A percentile compares a stretch with the other conserved stretches of the same genome.
phyloP scores from a whole-genome alignment of 1,284 basidiomycete species.

The Inonotus obliquus region DNA sequence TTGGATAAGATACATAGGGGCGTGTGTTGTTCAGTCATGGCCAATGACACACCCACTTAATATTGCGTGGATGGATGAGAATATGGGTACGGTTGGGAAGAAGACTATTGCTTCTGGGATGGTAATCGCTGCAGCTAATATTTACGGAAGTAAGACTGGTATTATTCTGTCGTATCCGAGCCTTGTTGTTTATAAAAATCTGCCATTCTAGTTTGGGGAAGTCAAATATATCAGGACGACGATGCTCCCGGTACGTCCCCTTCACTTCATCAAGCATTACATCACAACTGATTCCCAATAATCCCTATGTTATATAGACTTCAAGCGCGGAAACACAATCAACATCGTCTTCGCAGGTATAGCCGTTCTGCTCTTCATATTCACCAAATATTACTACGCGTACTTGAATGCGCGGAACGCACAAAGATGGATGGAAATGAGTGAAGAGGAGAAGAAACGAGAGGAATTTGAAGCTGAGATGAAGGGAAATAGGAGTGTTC shows the following conservation, averaged over 20 bases:
- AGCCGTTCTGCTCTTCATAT: slow-evolving; percentile 32
- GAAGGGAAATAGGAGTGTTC: slow-evolving; percentile 32
- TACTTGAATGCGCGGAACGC: slow-evolving; percentile 28
- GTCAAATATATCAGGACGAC: slow-evolving; percentile 33
- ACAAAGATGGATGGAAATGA: slow-evolving; percentile 22
- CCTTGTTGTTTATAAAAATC: not conserved
- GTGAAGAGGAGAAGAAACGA: slow-evolving; percentile 23
- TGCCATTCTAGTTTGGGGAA: slow-evolving; percentile 7
- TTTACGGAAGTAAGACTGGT: slow-evolving; percentile 21
- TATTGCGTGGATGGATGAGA: slow-evolving; percentile 38
- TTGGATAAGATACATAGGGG: slow-evolving; percentile 30
- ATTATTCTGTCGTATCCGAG: not conserved
- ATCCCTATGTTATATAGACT: slow-evolving; percentile 28
- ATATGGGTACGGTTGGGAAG: slow-evolving; percentile 33
- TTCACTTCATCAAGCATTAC: not conserved
- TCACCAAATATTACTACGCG: slow-evolving; percentile 30
- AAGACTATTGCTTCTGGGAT: slow-evolving; percentile 32
- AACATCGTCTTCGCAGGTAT: slow-evolving; percentile 33
- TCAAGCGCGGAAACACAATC: slow-evolving; percentile 34
- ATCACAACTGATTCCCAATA: no score
- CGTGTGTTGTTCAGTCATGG: slow-evolving; percentile 33
- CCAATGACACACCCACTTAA: slow-evolving; percentile 36
- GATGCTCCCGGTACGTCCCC: slow-evolving; percentile 30
- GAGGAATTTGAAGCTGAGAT: slow-evolving; percentile 28
- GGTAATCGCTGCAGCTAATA: slow-evolving; percentile 33